Base-by-base conservation (phyloP, 2,329 filamentous ascomycete genomes). In the Colletotrichum tabaci region DNA sequence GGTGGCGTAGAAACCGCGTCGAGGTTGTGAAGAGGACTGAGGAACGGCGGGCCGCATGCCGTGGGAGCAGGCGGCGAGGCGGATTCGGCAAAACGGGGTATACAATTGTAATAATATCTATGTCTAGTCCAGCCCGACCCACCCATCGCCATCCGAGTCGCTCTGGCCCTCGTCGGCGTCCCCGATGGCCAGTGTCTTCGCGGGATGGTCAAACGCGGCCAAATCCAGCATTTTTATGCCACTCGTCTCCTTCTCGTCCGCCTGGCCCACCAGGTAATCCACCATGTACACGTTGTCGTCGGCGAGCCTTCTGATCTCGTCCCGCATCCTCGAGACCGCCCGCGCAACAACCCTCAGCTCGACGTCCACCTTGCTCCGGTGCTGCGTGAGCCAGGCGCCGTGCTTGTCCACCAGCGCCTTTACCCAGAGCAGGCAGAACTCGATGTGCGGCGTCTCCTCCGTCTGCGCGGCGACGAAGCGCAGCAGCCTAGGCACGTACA, bases 401-500 rank as follows among this genome's bases (percentile, higher is more conserved):
- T 98, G 96, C 76, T 91, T 91, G 77, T 93, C 92, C 70, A 98
- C 86, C 44, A 93, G 83, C 1, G 94, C 91, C 81, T 96, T 94
- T 77, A 98, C 93, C 96, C 96, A 99, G 10, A 96, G 84, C 55
- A 99, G 85, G 77, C 96, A 97, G 82, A 98, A 97, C 83, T 99
- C 96, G 5, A 99, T 88, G 84, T 98, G 96, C 2, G 95, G 96
- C 2, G 93, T 95, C 79, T 96, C 91, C 77, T 98, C 96, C 1
- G 94, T 93, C 77, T 97, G 94, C 12, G 92, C 88, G 2, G 95
- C 95, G 8, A 98, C 93, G 75, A 98, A 97, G 56, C 94, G 92
- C 61, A 99, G 86, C 15, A 98, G 85, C 3, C 94, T 90, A 38
- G 93, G 90, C 7, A 99, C 91, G 81, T 99, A 99, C 38, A 98